These are phyloP conservation scores for Pyrus betulifolia DNA, from an alignment of 306 rosid species.

Conservation along the genomic window DNA sequence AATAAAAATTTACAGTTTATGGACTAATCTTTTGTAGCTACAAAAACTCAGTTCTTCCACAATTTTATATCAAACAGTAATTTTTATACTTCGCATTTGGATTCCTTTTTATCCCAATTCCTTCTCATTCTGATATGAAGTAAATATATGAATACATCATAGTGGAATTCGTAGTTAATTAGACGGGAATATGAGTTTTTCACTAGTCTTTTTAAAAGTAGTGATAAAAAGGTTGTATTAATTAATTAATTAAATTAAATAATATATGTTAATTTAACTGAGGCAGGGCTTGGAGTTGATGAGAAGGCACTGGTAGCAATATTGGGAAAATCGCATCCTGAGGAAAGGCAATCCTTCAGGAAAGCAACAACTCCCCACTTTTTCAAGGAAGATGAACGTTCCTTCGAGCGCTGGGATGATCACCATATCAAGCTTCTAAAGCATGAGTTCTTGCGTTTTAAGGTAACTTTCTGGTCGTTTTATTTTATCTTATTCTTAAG, in stretches of 20 bases:
- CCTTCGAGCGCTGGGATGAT: constrained; percentile 69
- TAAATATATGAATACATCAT: not conserved
- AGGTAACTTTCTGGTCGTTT: constrained; percentile 26
- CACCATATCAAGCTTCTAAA: constrained; percentile 48
- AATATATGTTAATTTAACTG: not conserved
- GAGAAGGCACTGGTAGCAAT: constrained; percentile 53
- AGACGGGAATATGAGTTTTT: not conserved
- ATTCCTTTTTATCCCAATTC: not conserved
- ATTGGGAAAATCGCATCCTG: constrained; percentile 69
- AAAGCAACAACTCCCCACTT: constrained; percentile 37
- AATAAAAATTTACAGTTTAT: not conserved
- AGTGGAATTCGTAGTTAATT: too few species aligned
- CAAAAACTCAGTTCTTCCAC: not conserved
- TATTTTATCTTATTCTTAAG: not conserved
- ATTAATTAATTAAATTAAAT: not conserved
- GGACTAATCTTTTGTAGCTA: not conserved
- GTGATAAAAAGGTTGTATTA: not conserved
- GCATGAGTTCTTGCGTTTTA: constrained; percentile 81
- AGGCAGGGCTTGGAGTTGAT: constrained; percentile 82
- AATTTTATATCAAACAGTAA: not conserved
- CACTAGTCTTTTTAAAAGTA: not conserved
- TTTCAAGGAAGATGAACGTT: constrained; percentile 67
- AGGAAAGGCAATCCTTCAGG: constrained; percentile 53
- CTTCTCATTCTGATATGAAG: not conserved
- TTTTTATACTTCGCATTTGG: not conserved